phyloP scores from a whole-genome alignment of 1,284 basidiomycete genomes.

The Exsudoporus floridanus region DNA sequence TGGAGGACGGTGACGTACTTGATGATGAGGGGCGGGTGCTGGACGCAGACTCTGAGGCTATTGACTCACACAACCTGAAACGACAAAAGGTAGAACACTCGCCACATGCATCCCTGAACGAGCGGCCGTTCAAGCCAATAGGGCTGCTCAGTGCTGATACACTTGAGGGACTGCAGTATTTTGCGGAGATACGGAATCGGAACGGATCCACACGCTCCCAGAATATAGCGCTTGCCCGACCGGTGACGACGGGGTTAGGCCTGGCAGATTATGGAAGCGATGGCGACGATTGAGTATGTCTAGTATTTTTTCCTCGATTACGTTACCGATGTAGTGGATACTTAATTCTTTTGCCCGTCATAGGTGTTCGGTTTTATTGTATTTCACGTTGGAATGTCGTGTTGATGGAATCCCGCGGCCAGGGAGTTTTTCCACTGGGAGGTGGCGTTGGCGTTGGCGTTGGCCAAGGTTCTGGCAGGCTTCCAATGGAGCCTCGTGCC shows the following conservation, averaged over 20 bases:
- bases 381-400: slow-evolving; percentile 3
- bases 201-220: slow-evolving; percentile 36
- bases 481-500: slow-evolving; percentile 22
- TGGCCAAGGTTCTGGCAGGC: slow-evolving; percentile 15
- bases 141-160: slow-evolving; percentile 79
- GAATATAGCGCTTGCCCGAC: slow-evolving; percentile 23
- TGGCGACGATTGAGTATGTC: slow-evolving; percentile 52
- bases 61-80: slow-evolving; percentile 42
- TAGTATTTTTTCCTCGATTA: not conserved
- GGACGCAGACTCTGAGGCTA: slow-evolving; percentile 35
- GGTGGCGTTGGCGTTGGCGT: slow-evolving; percentile 25
- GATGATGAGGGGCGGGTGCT: slow-evolving; percentile 46
- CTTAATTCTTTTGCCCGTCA: slow-evolving; percentile 6
- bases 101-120: slow-evolving; percentile 9
- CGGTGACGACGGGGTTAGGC: slow-evolving; percentile 47
- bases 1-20: slow-evolving; percentile 76
- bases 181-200: slow-evolving; percentile 73
- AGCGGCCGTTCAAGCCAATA: slow-evolving; percentile 32
- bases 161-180: slow-evolving; percentile 83
- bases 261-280: slow-evolving; percentile 77
- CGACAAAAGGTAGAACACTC: slow-evolving; percentile 38
- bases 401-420: not conserved
- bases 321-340: not conserved
- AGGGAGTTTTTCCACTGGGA: not conserved
- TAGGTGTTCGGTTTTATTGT: slow-evolving; percentile 1